Base-by-base conservation (phyloP, 2,329 filamentous ascomycete genomes). In the Alternaria ventricosa region DNA sequence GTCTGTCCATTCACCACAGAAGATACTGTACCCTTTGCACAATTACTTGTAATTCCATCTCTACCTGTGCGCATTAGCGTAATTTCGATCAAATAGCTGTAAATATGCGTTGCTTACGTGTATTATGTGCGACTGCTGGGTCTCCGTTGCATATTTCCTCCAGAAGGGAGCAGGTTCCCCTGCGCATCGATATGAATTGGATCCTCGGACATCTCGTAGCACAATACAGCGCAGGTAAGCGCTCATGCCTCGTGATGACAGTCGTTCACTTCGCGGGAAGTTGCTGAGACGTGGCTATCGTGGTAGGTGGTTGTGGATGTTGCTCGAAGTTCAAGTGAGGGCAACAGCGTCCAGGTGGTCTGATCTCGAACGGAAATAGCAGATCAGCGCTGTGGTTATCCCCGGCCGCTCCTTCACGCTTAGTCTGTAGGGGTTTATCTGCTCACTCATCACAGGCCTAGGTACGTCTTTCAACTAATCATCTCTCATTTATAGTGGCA, bases 181-280 rank as follows among this genome's bases (percentile, higher is more conserved):
- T 36, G 11, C 70, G 55, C 47, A 66, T 61, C 80, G 71, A 56
- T 80, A 66, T 63, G 82, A 12, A 51, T 46, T 0, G 83, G 82
- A 58, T 85, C 81, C n/a, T 82, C 75, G 67, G 87, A 86, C 20
- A 86, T 80, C 1, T 85, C 85, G 12, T 80, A 81, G 46, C 84
- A 77, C 9, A 54, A 63, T 81, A 87, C 85, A 28, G 84, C 84
- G 59, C 85, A 86, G 57, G 82, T 79, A 54, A 71, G 66, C 27
- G 65, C 57, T 33, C 71, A 65, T 5, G 66, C 62, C 27, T 72
- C 70, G 50, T 73, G 64, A 50, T 71, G 70, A 22, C 66, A 66
- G 41, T 69, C 68, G 54, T 71, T 71, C 9, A 63, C 64, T 59
- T 86, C 86, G 57, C 84, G 79, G 10, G 81, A 82, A 55, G 83